These are phyloP conservation scores for Diplodia sapinea DNA, from an alignment of 2,329 filamentous ascomycete species.

Conservation along the genomic window DNA sequence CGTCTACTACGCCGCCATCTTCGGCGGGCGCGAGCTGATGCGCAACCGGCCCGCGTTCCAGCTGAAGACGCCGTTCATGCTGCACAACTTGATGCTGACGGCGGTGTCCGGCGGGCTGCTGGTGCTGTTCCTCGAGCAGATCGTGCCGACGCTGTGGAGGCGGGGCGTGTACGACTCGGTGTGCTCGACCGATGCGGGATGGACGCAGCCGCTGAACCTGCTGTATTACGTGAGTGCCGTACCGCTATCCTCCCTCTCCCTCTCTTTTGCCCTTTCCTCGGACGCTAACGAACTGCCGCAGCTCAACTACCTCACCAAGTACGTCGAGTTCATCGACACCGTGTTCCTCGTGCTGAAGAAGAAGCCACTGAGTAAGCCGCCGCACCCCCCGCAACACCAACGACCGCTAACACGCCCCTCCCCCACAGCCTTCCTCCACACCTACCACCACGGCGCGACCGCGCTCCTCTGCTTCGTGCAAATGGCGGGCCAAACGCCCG, in stretches of 20 bases:
- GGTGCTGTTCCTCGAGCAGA: constrained; percentile 86
- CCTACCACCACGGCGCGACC: constrained; percentile 97
- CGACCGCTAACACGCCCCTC: too few relatives aligned
- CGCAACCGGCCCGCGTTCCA: constrained; percentile 82
- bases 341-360: constrained; percentile 99
- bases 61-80: constrained; percentile 86
- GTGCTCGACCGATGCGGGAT: constrained; percentile 80
- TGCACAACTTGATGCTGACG: constrained; percentile 96
- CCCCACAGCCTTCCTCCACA: constrained; percentile 80
- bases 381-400: constrained; percentile 28
- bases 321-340: constrained; percentile 92
- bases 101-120: constrained; percentile 80
- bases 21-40: constrained; percentile 92
- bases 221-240: constrained; percentile 85
- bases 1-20: constrained; percentile 91
- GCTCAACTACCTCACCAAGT: constrained; percentile 99
- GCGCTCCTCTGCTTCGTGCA: constrained; percentile 98
- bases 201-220: constrained; percentile 90
- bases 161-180: constrained; percentile 89
- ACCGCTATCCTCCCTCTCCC: too few relatives aligned
- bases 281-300: constrained; percentile 53
- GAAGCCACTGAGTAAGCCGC: constrained; percentile 82
- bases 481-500: constrained; percentile 87
- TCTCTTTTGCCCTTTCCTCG: neutral
- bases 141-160: constrained; percentile 80